Percentiles rank a stretch among this genome's conserved stretches.
Evolutionary conservation across 352 stramenopile species (phyloP).

Genomic region (Phytophthora tentaculata): DNA sequence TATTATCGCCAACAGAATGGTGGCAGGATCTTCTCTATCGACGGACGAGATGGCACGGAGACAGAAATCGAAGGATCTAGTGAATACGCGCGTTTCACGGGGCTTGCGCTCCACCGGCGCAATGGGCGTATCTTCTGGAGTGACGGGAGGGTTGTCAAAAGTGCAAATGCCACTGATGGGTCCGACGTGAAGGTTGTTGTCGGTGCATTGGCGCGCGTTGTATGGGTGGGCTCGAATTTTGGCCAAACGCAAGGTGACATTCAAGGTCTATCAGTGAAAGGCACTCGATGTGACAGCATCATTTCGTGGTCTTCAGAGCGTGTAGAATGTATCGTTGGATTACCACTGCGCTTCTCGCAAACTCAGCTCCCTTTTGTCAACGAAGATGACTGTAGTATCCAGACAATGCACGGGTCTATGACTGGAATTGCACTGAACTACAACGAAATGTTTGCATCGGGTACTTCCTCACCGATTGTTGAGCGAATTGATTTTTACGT

Average conservation of each 20-base stretch:
- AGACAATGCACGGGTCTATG: constrained; percentile 58
- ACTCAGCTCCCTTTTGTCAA: constrained; percentile 23
- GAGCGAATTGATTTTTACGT: constrained; percentile 47
- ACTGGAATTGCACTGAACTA: constrained; percentile 47
- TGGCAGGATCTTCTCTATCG: constrained; percentile 64
- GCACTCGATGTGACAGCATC: constrained; percentile 50
- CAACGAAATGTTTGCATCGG: constrained; percentile 55
- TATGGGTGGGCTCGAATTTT: constrained; percentile 70
- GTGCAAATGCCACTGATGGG: constrained; percentile 27
- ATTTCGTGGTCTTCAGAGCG: constrained; percentile 40
- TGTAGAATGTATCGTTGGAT: constrained; percentile 66
- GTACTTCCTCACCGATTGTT: constrained; percentile 60
- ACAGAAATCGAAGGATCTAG: constrained; percentile 45
- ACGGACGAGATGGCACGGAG: constrained; percentile 42
- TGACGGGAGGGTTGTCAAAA: constrained; percentile 53
- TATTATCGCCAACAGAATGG: constrained; percentile 63
- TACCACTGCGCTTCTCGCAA: constrained; percentile 41
- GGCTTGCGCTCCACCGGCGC: constrained; percentile 48
- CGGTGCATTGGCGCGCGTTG: constrained; percentile 48
- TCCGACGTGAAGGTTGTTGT: constrained; percentile 37
- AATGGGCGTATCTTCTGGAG: constrained; percentile 61
- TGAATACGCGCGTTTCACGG: constrained; percentile 53
- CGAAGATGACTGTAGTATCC: constrained; percentile 56
- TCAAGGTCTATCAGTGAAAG: constrained; percentile 48
- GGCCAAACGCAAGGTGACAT: constrained; percentile 35